These are phyloP conservation scores for Botrytis byssoidea DNA, from an alignment of 2,329 filamentous ascomycete genomes.

Conservation along the genomic window DNA sequence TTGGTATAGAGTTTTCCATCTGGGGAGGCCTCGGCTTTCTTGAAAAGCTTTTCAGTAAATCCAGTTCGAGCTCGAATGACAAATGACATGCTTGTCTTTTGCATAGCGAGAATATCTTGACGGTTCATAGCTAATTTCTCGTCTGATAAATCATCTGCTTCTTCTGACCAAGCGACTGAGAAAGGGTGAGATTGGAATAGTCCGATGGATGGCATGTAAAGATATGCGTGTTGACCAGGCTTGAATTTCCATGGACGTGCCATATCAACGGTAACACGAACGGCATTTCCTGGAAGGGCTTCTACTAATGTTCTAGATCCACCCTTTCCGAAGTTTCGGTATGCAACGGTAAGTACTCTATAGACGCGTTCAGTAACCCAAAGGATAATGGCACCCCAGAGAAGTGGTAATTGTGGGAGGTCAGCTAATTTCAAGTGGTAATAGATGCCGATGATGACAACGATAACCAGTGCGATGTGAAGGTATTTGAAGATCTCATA, in stretches of 20 bases:
- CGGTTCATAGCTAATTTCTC: constrained; percentile 60
- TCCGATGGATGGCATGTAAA: constrained; percentile 72
- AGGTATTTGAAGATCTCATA: constrained; percentile 76
- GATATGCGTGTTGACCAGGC: constrained; percentile 75
- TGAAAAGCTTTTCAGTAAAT: constrained; percentile 68
- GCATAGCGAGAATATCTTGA: constrained; percentile 57
- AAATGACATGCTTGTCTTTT: constrained; percentile 67
- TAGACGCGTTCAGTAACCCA: constrained; percentile 64
- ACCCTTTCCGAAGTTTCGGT: constrained; percentile 65
- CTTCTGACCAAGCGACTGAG: constrained; percentile 75
- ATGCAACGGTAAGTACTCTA: constrained; percentile 59
- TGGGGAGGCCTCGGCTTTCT: constrained; percentile 60
- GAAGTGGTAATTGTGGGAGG: constrained; percentile 56
- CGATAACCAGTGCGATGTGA: constrained; percentile 63
- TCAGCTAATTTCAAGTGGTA: constrained; percentile 59
- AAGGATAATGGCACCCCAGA: constrained; percentile 61
- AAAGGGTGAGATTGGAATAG: constrained; percentile 77
- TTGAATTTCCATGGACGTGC: constrained; percentile 74
- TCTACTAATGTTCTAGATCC: constrained; percentile 70
- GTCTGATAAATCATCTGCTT: constrained; percentile 50
- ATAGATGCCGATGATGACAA: constrained; percentile 63
- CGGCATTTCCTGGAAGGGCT: constrained; percentile 72
- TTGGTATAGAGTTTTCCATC: constrained; percentile 61
- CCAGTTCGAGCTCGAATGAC: constrained; percentile 72
- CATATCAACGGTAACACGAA: constrained; percentile 70